phyloP scores from a whole-genome alignment of 2,329 filamentous ascomycete species.

The Monosporascus sp. region DNA sequence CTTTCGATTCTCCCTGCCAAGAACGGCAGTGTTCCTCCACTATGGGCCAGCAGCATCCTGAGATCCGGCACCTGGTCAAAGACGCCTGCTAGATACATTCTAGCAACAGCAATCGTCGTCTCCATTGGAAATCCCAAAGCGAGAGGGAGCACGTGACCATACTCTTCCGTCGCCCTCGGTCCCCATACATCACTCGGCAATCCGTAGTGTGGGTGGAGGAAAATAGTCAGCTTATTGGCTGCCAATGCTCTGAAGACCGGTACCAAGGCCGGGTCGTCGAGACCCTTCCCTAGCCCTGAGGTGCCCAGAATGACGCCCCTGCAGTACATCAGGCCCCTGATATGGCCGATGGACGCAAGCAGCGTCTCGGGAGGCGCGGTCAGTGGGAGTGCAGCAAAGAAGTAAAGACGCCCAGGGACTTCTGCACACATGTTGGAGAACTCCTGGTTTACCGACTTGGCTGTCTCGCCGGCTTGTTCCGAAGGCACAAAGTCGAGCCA shows the following conservation, averaged over 20 bases:
- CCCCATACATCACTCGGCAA: slow-evolving; percentile 78
- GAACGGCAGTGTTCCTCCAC: slow-evolving; percentile 83
- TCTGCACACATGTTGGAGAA: slow-evolving; percentile 66
- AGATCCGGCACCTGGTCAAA: slow-evolving; percentile 71
- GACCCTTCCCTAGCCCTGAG: slow-evolving; percentile 69
- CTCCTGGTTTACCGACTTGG: slow-evolving; percentile 69
- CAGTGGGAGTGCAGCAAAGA: slow-evolving; percentile 78
- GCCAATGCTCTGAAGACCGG: slow-evolving; percentile 69
- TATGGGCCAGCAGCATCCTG: slow-evolving; percentile 77
- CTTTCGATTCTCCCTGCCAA: slow-evolving; percentile 84
- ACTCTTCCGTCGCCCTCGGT: slow-evolving; percentile 59
- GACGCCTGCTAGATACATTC: slow-evolving; percentile 83
- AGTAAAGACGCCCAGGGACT: slow-evolving; percentile 67
- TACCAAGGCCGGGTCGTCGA: slow-evolving; percentile 72
- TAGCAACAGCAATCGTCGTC: slow-evolving; percentile 82
- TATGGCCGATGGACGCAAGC: slow-evolving; percentile 58
- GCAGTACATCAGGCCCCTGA: slow-evolving; percentile 60
- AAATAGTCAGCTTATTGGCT: slow-evolving; percentile 61
- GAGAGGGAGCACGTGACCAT: slow-evolving; percentile 82
- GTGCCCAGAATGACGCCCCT: slow-evolving; percentile 88
- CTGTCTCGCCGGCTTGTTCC: slow-evolving; percentile 57
- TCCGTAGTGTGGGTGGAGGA: slow-evolving; percentile 90
- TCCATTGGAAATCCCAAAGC: slow-evolving; percentile 87
- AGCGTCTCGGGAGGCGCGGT: slow-evolving; percentile 61
- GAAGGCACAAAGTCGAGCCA: slow-evolving; percentile 81